Base-by-base conservation (phyloP, 108 stramenopile species). In the Stephanodiscus triporus region DNA sequence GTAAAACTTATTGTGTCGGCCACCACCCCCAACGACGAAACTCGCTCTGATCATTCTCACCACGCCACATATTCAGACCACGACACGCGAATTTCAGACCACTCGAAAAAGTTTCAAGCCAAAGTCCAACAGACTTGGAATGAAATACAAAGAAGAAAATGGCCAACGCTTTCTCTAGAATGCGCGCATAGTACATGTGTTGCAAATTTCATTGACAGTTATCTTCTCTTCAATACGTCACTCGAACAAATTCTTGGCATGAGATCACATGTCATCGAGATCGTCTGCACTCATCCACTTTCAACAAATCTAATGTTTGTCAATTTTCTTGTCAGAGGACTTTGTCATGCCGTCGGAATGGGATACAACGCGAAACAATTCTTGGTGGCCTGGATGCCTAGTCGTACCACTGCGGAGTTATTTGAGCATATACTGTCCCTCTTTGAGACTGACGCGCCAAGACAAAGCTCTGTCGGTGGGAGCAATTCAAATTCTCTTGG, bases 1-100 rank as follows among this genome's bases (percentile, higher is more conserved):
- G 66, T 54, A 1, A 65, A 85, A 30, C 54, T 91, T 49, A 84
- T 91, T 20, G 43, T 91, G 30, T 77, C 90, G 9, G 73, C 85
- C 9, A 91, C 88, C 17, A 59, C 19, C 6, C 77, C 81, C 24
- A 23, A 27, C 37, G 49, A 34, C 11, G 19, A 37, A 45, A 45
- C n/a, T n/a, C n/a, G n/a, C n/a, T n/a, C n/a, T n/a, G n/a, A n/a
- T n/a, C n/a, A n/a, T n/a, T n/a, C n/a, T n/a, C n/a, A n/a, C n/a
- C n/a, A n/a, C 5, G 32, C 32, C 32, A 34, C 32, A 34, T 34
- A 34, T 5, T 34, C 32, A 4, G 32, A 34, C 13, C 56, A 73
- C 34, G 53, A 50, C 43, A 24, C 36, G 29, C 26, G 23, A 60
- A 75, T 60, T 40, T 68, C 75, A 43, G 75, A 63, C 27, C 45